These are phyloP conservation scores for Plasmodium adleri DNA, from an alignment of 169 alveolate genomes.

Conservation along the genomic window DNA sequence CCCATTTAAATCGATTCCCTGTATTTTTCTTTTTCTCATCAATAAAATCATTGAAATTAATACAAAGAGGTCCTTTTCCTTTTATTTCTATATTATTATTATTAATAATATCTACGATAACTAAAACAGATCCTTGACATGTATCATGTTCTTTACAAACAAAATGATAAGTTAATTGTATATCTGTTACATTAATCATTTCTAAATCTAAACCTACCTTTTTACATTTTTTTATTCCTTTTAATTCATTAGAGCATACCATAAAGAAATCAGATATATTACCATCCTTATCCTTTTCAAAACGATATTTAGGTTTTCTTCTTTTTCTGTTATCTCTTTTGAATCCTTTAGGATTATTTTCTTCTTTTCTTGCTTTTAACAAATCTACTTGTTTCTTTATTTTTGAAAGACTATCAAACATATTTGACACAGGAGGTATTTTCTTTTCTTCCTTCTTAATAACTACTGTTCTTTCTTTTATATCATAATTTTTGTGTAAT, in stretches of 20 bases:
- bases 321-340: background rate
- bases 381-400: slow-evolving; percentile 2
- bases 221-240: background rate
- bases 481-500: background rate
- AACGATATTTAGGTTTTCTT: slow-evolving; percentile 13
- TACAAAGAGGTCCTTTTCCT: slow-evolving; percentile 18
- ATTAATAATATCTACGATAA: background rate
- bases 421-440: background rate
- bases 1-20: slow-evolving; percentile 25
- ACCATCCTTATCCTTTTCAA: slow-evolving; percentile 17
- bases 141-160: slow-evolving; percentile 14
- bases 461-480: background rate
- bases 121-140: slow-evolving; percentile 3
- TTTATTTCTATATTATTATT: background rate
- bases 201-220: background rate
- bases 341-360: background rate
- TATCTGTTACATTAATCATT: background rate
- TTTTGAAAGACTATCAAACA: background rate
- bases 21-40: background rate
- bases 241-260: slow-evolving; percentile 6
- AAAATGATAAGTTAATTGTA: background rate
- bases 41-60: slow-evolving; percentile 16
- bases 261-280: slow-evolving; percentile 4
- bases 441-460: background rate
- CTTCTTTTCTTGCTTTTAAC: background rate